These are phyloP conservation scores for Protea cynaroides DNA, from an alignment of 164 flowering plant species.

Conservation along the genomic window DNA sequence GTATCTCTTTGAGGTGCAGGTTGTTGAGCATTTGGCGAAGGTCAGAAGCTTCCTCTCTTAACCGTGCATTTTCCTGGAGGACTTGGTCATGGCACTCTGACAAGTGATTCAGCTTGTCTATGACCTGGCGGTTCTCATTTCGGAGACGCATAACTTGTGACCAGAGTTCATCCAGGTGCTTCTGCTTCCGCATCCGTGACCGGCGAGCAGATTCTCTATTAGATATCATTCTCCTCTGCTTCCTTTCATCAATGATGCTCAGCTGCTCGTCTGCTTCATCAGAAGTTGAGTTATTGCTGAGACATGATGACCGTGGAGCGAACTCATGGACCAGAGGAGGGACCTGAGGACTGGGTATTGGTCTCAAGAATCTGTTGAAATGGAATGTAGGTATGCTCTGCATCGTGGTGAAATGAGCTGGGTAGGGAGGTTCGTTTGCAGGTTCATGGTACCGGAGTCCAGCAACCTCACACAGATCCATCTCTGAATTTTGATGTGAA, in stretches of 20 bases:
- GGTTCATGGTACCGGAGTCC: constrained; percentile 31
- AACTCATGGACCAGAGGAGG: constrained; percentile 27
- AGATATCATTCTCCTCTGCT: constrained; percentile 34
- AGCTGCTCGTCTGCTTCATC: constrained; percentile 56
- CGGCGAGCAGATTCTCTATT: constrained; percentile 63
- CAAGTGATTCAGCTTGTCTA: constrained; percentile 24
- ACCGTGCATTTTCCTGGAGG: constrained; percentile 22
- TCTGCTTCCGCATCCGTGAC: constrained; percentile 63
- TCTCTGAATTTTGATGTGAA: constrained; percentile 4
- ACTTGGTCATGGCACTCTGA: constrained; percentile 26
- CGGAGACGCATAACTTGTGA: constrained; percentile 34
- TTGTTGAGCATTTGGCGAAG: constrained; percentile 57
- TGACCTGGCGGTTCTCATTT: constrained; percentile 24
- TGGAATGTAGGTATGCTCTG: constrained; percentile 30
- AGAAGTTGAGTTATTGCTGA: constrained; percentile 50
- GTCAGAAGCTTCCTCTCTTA: constrained; percentile 57
- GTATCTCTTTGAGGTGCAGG: constrained; percentile 48
- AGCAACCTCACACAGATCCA: constrained; percentile 35
- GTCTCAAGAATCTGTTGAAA: constrained; percentile 24
- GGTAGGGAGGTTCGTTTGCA: constrained; percentile 22
- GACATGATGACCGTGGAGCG: constrained; percentile 20
- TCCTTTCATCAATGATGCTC: constrained; percentile 44
- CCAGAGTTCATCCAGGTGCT: constrained; percentile 29
- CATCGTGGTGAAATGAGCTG: constrained; percentile 21
- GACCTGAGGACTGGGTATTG: constrained; percentile 15